Conservation (phyloP, 345 rosid genomes). For the Geranium brycei region DNA sequence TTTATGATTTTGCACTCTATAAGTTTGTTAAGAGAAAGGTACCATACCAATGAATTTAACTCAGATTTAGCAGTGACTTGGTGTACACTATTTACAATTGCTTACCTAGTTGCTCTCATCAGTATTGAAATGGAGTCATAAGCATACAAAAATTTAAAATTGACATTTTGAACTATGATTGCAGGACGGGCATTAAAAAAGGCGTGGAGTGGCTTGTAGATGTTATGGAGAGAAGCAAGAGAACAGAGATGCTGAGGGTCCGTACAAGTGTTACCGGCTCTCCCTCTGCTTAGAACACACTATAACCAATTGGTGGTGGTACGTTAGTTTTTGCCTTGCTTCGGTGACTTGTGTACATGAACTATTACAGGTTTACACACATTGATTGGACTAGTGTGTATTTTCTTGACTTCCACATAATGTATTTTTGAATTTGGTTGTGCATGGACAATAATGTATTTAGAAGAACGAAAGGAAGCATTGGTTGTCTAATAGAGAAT, state of each 20-base stretch:
- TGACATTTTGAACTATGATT: conserved; percentile 5
- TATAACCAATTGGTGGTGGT: neutral
- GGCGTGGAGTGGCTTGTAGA: conserved; percentile 81
- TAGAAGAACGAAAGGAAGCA: no score
- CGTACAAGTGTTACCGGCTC: conserved; percentile 43
- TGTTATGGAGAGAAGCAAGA: conserved; percentile 96
- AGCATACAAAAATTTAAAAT: neutral
- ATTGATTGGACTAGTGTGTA: no score
- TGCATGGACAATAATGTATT: no score
- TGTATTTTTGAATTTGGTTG: no score
- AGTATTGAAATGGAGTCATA: neutral
- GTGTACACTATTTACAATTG: no score
- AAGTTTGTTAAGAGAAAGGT: no score
- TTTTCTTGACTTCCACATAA: no score
- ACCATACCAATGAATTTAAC: no score
- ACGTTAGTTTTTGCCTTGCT: conserved; percentile 8
- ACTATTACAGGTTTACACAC: conserved; percentile 3
- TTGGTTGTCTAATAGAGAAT: no score
- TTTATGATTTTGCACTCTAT: no score
- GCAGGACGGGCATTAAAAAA: conserved; percentile 81
- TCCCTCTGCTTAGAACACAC: conserved; percentile 22
- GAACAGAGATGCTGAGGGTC: conserved; percentile 72
- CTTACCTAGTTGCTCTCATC: neutral
- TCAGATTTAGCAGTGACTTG: no score
- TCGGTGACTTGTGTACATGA: conserved; percentile 38